These are phyloP conservation scores for Erodium trifolium DNA, from an alignment of 441 rosid genomes.

Conservation along the genomic window DNA sequence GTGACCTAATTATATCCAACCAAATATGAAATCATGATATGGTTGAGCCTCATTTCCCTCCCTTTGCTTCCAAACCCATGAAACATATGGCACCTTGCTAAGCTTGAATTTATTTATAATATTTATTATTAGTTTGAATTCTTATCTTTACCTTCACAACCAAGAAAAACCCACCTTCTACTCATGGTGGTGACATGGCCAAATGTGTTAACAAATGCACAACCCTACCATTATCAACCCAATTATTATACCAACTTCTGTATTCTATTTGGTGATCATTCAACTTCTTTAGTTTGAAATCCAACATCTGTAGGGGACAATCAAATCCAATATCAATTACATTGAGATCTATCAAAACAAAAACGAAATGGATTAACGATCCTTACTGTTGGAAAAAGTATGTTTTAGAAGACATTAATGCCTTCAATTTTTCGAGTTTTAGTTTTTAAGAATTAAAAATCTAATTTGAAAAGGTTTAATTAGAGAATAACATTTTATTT, in stretches of 20 bases:
- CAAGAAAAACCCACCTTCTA: background rate
- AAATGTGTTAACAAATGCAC: background rate
- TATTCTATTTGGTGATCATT: background rate
- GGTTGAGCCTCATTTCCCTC: background rate
- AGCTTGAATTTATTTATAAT: too few relatives aligned
- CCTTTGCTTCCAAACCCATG: background rate
- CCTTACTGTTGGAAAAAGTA: too few relatives aligned
- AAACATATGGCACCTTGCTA: background rate
- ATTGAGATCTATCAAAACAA: too few relatives aligned
- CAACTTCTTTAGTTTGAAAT: background rate
- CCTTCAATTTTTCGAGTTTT: too few relatives aligned
- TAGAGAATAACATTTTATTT: too few relatives aligned
- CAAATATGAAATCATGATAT: background rate
- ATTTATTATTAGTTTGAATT: too few relatives aligned
- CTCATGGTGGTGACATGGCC: background rate
- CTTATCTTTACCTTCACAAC: background rate
- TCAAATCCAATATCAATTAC: too few relatives aligned
- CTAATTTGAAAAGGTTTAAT: too few relatives aligned
- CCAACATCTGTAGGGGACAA: too few relatives aligned
- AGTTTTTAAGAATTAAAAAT: too few relatives aligned
- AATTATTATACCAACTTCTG: background rate
- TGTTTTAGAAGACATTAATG: too few relatives aligned
- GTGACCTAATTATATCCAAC: background rate
- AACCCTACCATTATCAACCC: slow-evolving; percentile 7
- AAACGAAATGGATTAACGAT: too few relatives aligned